Base-by-base conservation (phyloP, 78 protist species). In the Polysphondylium violaceum region DNA sequence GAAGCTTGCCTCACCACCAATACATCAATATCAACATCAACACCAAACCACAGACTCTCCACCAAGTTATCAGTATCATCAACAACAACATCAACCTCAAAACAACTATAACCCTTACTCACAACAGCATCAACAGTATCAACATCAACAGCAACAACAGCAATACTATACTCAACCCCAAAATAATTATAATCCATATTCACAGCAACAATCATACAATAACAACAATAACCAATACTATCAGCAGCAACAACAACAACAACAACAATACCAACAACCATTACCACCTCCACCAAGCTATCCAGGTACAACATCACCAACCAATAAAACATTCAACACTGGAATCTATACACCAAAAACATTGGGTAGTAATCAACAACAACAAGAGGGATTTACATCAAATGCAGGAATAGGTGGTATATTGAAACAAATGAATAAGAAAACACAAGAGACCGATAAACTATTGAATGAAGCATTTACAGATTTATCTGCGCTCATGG, bases 341-440 rank as follows among this genome's bases (percentile, higher is more conserved):
- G 33, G 19, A 11, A 65, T 65, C 21, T 38, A 65, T 65, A 33
- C 44, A 19, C 53, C 73, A 64, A 64, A 21, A 21, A 19, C 41
- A 21, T 19, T 3, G 1, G 35, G 25, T 19, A 61, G 16, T 33
- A 59, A 59, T 59, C 3, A 2, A 31, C 71, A 23, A 17, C 12
- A 0, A 36, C 19, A 0, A 71, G 60, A 86, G n/a, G 65, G 53
- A 47, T 65, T 65, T 76, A 74, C 93, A 60, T 67, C 81, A 3
- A 74, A 76, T 41, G 93, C 93, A 36, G 93, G 93, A n/a, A 76
- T 87, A 21, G 51, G 76, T 40, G 93, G 93, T 9, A 19, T 87
- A 9, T 36, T 87, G 8, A 74, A 67, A 5, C 76, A 63, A 53
- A 87, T 74, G 85, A 65, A 87, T 53, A 33, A 87, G 35, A 43